Evolutionary conservation across 345 rosid genomes (phyloP), one percentile per base, ranked within the genome.

Genomic region (Gossypium thurberi): DNA sequence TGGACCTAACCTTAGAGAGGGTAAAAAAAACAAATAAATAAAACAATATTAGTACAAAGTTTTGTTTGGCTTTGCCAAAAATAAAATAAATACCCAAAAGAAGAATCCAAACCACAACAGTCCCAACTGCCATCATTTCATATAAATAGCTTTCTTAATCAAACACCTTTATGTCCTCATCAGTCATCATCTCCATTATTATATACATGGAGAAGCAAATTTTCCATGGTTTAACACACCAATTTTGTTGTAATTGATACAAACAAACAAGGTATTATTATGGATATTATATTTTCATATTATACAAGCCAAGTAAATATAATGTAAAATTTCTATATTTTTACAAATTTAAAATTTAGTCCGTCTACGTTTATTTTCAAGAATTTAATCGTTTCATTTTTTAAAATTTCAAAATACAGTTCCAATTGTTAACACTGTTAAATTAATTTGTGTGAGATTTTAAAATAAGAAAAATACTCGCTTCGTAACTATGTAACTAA

Each of bases 91-190:
- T 51, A 33, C 80, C 77, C 68, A 59, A 72, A 74, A 70, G 43
- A 70, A 69, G 56, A 80, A 69, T 75, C 76, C 84, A 75, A 55
- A 79, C 33, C 69, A 72, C 63, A 78, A 81, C 6, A 70, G 44
- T 14, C 58, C 61, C 42, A 53, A 78, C 74, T 74, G 77, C 74
- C 74, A 76, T 76, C 71, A 75, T 75, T 73, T 76, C 74, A 75
- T 64, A 42, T 66, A 57, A 53, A 47, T 50, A 37, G 52, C 11
- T 77, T 82, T 57, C 33, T 23, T 23, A 23, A 10, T 57, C 62
- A 57, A 57, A 57, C 2, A 0, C 15, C 62, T 57, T 57, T 57
- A 23, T 11, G 62, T 57, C 62, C 15, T 57, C 17, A 11, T 57
- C 62, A 23, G 61, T 77, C 84, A 70, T 80, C 74, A 57, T 82